Evolutionary conservation across 805 yeast genomes (phyloP), one percentile per base, ranked within the genome.

Genomic region (Wickerhamiella alocasiicola): DNA sequence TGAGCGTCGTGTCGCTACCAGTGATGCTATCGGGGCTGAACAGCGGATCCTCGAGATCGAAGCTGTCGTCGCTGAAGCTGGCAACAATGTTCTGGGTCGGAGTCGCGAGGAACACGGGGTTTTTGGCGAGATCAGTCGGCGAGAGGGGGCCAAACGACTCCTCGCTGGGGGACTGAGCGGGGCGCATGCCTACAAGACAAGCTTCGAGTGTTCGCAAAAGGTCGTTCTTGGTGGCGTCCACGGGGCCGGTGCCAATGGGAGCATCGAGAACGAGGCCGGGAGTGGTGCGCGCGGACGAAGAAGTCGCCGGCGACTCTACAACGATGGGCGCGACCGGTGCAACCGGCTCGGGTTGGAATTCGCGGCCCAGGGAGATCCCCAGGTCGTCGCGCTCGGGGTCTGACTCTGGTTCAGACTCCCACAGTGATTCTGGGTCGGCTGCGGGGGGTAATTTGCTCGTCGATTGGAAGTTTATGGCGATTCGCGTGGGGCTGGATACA

Each of bases 51-150:
- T 32, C 36, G 17, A 30, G 11, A 16, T 23, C 28, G n/a, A n/a
- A n/a, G n/a, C n/a, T n/a, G n/a, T n/a, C n/a, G n/a, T n/a, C n/a
- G n/a, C n/a, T n/a, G n/a, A n/a, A n/a, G n/a, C n/a, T n/a, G n/a
- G n/a, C n/a, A 20, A 19, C 29, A 31, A 31, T 18, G 3, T 19
- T 27, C 15, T 23, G 26, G 4, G 36, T 28, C 2, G 42, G 45
- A 4, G 42, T 36, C 2, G 41, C 44, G 5, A 31, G 26, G 23
- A 36, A 42, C 12, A 30, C 41, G 2, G 41, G 37, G 24, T 36
- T 31, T 15, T 11, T 27, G 25, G 39, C 36, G 2, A 25, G 24
- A n/a, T 20, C 19, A 5, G 39, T 21, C 18, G 38, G 39, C 12
- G 31, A 18, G 12, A 36, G 19, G 6, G 41, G 36, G 3, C 35